Conservation (phyloP, 345 rosid genomes). For the Brassica napus region DNA sequence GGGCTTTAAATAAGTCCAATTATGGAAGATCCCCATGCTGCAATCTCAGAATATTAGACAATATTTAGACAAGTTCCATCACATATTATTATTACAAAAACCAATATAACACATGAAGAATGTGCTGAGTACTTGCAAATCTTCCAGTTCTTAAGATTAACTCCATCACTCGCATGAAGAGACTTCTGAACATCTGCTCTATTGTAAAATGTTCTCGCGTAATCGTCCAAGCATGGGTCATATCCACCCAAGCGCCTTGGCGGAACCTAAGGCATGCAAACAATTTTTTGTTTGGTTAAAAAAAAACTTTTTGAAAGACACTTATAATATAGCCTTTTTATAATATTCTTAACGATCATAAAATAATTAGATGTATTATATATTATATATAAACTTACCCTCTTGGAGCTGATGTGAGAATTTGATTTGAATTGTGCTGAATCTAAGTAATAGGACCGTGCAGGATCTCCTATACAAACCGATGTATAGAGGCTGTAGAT, state of each 20-base stretch:
- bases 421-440: constrained; percentile 17
- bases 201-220: constrained; percentile 79
- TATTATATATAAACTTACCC: constrained; percentile 14
- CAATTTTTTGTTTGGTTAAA: neutral
- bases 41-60: constrained; percentile 10
- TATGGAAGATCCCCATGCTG: constrained; percentile 54
- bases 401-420: constrained; percentile 19
- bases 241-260: constrained; percentile 87
- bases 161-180: constrained; percentile 78
- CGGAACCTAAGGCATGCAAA: constrained; percentile 42
- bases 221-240: constrained; percentile 87
- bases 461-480: constrained; percentile 55
- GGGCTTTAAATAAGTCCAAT: constrained; percentile 56
- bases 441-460: constrained; percentile 34
- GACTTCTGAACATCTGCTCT: constrained; percentile 85
- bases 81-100: neutral
- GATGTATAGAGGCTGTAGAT: constrained; percentile 91
- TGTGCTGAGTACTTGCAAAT: constrained; percentile 77
- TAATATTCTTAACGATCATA: neutral
- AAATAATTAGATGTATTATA: neutral
- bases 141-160: constrained; percentile 67
- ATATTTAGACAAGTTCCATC: constrained; percentile 14
- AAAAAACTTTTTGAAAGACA: neutral
- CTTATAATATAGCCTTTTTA: neutral
- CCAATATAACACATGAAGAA: neutral